Evolutionary conservation across 805 yeast genomes (phyloP), one percentile per base, ranked within the genome.

Genomic region (Candida sphagnicola): DNA sequence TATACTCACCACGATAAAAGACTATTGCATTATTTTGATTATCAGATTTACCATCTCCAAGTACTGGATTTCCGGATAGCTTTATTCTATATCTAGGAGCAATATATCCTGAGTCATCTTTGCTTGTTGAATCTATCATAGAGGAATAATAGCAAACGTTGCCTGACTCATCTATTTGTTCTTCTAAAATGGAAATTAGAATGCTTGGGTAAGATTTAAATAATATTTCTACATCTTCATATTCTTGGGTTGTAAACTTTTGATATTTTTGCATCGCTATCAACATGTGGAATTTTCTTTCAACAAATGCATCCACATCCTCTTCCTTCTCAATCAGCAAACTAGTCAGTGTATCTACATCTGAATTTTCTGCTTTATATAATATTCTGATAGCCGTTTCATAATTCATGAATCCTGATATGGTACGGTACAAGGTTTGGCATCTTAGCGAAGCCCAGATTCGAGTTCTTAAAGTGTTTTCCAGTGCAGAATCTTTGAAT

Each of bases 41-140:
- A 58, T 91, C 98, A 12, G 96, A 82, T 58, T 91, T 91, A 25
- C 98, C 98, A 62, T 91, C 98, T 18, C 98, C 98, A 32, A 90
- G 67, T 37, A 91, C 91, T 10, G 98, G 98, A 62, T 91, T 84
- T 12, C 98, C 98, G 2, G 96, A 85, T 11, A 91, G 70, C 50
- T 74, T 78, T n/a, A 91, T 70, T 45, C 82, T 75, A 59, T 62
- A 74, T 71, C 70, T 42, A 23, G 49, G 54, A 11, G 42, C n/a
- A 18, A 44, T 49, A 6, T 67, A 70, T 31, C 83, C 75, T 50
- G 65, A 74, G 0, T 82, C 84, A 50, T 78, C 80, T 35, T 79
- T 77, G 3, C 34, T 17, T 0, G 49, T 35, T 6, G 49, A 39
- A 37, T 61, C 62, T 3, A 64, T 37, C 37, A 90, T 61, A 32